These are phyloP conservation scores for Aaosphaeria pasadenensis DNA, from an alignment of 2,329 filamentous ascomycete genomes.

Conservation along the genomic window DNA sequence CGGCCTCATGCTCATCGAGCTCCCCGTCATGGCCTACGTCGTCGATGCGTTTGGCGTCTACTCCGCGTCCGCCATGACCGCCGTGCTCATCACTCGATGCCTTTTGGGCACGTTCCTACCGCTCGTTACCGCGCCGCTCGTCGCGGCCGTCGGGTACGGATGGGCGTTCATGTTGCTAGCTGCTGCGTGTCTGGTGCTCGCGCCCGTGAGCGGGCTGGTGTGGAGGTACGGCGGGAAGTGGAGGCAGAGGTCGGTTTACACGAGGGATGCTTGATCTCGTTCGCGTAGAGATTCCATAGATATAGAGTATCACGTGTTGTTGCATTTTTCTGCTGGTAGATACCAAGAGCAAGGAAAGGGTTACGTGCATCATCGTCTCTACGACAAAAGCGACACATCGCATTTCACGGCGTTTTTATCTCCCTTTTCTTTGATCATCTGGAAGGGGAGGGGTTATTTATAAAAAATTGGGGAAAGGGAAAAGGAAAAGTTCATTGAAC, in stretches of 20 bases:
- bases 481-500: no score
- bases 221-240: slow-evolving; percentile 52
- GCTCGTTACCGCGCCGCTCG: slow-evolving; percentile 48
- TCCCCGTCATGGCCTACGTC: slow-evolving; percentile 55
- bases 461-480: no score
- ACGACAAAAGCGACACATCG: no score
- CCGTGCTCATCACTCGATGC: slow-evolving; percentile 54
- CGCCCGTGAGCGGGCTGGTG: slow-evolving; percentile 52
- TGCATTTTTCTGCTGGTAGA: no score
- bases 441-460: no score
- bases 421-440: no score
- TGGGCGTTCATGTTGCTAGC: slow-evolving; percentile 50
- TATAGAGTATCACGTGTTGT: no score
- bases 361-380: no score
- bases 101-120: slow-evolving; percentile 58
- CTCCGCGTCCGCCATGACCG: slow-evolving; percentile 57
- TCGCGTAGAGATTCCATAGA: no score
- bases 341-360: no score
- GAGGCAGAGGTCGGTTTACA: slow-evolving; percentile 52
- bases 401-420: no score
- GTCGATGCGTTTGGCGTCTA: slow-evolving; percentile 58
- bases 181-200: slow-evolving; percentile 41
- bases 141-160: slow-evolving; percentile 51
- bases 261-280: slow-evolving; percentile 20
- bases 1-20: slow-evolving; percentile 44